Conservation (phyloP, 2,329 filamentous ascomycete genomes). For the Aspergillus alliaceus region DNA sequence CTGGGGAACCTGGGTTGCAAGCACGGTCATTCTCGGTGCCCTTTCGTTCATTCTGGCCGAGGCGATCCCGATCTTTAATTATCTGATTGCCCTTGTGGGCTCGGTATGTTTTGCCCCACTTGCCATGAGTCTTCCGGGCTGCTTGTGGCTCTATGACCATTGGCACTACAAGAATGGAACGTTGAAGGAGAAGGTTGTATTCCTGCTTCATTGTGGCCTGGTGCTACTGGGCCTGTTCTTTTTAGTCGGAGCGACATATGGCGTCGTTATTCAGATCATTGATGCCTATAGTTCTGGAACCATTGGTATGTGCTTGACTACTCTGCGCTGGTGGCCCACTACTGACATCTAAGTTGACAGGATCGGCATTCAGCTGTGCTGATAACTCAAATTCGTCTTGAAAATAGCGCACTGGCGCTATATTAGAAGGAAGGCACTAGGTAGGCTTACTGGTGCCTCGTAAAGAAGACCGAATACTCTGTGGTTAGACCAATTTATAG, state of each 20-base stretch:
- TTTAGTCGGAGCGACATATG: conserved; percentile 37
- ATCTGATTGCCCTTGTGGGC: conserved; percentile 50
- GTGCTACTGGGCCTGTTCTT: conserved; percentile 50
- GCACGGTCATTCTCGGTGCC: conserved; percentile 43
- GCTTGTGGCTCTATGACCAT: conserved; percentile 55
- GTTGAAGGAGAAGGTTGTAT: conserved; percentile 36
- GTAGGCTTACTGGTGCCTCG: neutral
- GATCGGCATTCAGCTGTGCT: neutral
- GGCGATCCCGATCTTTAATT: conserved; percentile 58
- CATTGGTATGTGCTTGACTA: neutral
- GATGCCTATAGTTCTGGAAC: neutral
- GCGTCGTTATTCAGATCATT: conserved; percentile 14
- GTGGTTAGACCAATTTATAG: neutral
- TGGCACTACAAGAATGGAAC: conserved; percentile 41
- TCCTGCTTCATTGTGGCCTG: conserved; percentile 43
- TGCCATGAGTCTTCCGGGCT: conserved; percentile 49
- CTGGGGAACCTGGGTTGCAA: conserved; percentile 54
- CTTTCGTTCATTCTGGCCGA: conserved; percentile 53
- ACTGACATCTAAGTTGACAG: neutral
- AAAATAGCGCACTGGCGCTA: neutral
- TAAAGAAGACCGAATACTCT: neutral
- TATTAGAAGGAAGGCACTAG: neutral
- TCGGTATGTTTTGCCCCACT: conserved; percentile 54
- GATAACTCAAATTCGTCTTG: neutral
- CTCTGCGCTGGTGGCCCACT: neutral